Evolutionary conservation across 2,329 filamentous ascomycete species (phyloP).

Genomic region (Hypoxylon sp.): DNA sequence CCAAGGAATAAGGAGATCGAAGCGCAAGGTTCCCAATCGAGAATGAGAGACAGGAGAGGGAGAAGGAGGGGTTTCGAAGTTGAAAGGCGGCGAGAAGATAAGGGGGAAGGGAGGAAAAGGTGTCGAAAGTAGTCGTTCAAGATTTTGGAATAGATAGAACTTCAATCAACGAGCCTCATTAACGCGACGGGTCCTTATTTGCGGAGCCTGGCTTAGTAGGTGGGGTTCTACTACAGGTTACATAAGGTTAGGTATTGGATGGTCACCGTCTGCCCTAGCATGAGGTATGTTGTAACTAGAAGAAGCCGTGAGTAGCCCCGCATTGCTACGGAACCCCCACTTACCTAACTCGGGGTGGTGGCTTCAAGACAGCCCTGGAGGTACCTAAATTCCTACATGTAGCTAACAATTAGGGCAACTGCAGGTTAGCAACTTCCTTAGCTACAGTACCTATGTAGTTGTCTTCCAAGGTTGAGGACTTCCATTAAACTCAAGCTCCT

Average conservation of each 20-base stretch:
- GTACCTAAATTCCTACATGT: too few species aligned
- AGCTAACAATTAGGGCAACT: background rate
- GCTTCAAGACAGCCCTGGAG: too few species aligned
- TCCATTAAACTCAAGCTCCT: background rate
- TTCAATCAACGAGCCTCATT: constrained; percentile 27
- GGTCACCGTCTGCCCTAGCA: too few species aligned
- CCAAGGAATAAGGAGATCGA: constrained; percentile 35
- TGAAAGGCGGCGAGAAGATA: constrained; percentile 1
- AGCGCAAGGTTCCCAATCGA: constrained; percentile 22
- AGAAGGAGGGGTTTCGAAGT: background rate
- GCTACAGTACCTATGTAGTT: too few species aligned
- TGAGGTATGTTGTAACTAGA: too few species aligned
- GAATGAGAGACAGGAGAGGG: constrained; percentile 26
- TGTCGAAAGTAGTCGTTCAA: constrained; percentile 5
- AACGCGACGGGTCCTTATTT: constrained; percentile 7
- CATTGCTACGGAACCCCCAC: background rate
- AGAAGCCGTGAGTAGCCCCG: too few species aligned
- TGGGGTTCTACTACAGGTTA: background rate
- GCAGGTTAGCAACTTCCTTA: background rate
- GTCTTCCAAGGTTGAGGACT: background rate
- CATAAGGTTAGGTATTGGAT: too few species aligned
- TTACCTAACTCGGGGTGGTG: background rate
- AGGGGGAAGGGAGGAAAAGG: constrained; percentile 7
- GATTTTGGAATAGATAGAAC: constrained; percentile 1
- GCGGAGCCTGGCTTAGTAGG: constrained; percentile 6